These are phyloP conservation scores for Paramyrothecium roridum DNA, from an alignment of 2,329 filamentous ascomycete genomes.

Conservation along the genomic window DNA sequence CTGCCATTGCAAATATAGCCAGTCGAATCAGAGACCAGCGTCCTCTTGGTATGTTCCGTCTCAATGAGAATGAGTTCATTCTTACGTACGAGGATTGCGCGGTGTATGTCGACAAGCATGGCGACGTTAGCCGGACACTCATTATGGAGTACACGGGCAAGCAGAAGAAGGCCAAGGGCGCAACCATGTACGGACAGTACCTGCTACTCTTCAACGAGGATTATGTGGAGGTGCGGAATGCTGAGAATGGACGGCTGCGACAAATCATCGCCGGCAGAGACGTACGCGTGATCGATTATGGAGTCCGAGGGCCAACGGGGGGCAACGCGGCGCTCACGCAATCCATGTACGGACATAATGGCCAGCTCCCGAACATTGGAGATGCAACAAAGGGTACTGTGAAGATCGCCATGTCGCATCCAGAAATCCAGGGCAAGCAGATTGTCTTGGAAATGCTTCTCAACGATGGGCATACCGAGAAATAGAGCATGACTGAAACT, in stretches of 20 bases:
- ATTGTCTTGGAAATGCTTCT: constrained; percentile 89
- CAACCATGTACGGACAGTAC: constrained; percentile 88
- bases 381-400: constrained; percentile 68
- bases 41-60: constrained; percentile 93
- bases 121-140: constrained; percentile 87
- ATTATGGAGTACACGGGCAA: constrained; percentile 99
- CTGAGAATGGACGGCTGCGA: constrained; percentile 87
- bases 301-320: constrained; percentile 61
- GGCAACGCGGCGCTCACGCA: constrained; percentile 34
- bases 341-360: constrained; percentile 29
- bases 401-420: constrained; percentile 95
- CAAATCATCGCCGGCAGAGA: constrained; percentile 93
- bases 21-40: constrained; percentile 77
- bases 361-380: constrained; percentile 29
- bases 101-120: constrained; percentile 97
- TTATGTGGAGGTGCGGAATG: constrained; percentile 95
- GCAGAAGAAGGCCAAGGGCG: constrained; percentile 70
- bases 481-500: constrained; percentile 7
- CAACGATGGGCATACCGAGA: constrained; percentile 75
- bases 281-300: constrained; percentile 87
- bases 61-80: constrained; percentile 89
- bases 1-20: constrained; percentile 81
- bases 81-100: constrained; percentile 91
- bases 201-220: constrained; percentile 92
- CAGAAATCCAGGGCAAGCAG: constrained; percentile 78